These are phyloP conservation scores for Plectosphaerella plurivora DNA, from an alignment of 2,329 filamentous ascomycete genomes.

Conservation along the genomic window DNA sequence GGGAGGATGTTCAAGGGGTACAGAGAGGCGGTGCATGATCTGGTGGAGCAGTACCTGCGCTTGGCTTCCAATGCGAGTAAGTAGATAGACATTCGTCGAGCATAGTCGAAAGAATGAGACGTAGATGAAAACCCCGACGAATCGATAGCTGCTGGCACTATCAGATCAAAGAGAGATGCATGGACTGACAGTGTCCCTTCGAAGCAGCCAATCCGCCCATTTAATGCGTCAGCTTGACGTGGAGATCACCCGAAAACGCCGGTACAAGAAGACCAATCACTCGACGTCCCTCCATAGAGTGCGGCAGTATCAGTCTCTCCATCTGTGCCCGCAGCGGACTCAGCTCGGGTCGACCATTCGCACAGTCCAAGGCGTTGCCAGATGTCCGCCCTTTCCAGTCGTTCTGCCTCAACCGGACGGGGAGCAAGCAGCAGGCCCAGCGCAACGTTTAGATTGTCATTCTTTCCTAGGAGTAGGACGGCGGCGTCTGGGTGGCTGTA, in stretches of 20 bases:
- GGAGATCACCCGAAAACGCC: not conserved
- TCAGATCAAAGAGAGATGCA: too few relatives aligned
- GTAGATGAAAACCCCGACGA: too few relatives aligned
- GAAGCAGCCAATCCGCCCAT: too few relatives aligned
- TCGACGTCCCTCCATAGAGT: not conserved
- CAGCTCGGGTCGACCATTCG: not conserved
- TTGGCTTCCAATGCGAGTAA: not conserved
- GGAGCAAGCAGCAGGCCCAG: not conserved
- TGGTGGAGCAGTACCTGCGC: not conserved
- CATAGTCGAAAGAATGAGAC: too few relatives aligned
- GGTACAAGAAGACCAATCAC: not conserved
- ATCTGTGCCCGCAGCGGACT: not conserved
- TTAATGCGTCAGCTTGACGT: too few relatives aligned
- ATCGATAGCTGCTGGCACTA: too few relatives aligned
- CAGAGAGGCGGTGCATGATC: not conserved
- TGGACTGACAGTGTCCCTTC: too few relatives aligned
- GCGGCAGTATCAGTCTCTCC: not conserved
- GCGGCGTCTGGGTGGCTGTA: not conserved
- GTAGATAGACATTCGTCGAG: not conserved
- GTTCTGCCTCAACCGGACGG: not conserved
- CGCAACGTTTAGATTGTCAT: not conserved
- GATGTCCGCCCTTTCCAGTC: not conserved
- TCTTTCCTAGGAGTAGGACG: not conserved
- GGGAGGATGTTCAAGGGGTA: not conserved
- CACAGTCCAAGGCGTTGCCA: not conserved